Evolutionary conservation across 2,329 filamentous ascomycete genomes (phyloP).

Genomic region (Colletotrichum shisoi): DNA sequence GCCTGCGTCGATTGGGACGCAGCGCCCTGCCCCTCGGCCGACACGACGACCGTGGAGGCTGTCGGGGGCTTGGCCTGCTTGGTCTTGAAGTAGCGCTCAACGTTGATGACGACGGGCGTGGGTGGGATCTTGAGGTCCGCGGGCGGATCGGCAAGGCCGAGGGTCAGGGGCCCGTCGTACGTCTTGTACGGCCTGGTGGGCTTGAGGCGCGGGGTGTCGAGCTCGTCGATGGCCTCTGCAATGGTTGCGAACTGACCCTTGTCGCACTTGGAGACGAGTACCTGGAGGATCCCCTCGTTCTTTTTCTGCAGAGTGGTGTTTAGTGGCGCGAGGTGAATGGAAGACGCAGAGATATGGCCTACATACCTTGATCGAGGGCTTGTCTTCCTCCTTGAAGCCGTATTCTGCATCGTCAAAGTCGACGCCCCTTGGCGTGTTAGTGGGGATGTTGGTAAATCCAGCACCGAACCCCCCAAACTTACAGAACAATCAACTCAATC

Average conservation of each 20-base stretch:
- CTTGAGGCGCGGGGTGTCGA: conserved; percentile 81
- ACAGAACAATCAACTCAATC: conserved; percentile 83
- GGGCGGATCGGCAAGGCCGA: conserved; percentile 68
- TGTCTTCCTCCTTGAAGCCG: conserved; percentile 91
- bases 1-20: conserved; percentile 61
- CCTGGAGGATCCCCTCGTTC: conserved; percentile 75
- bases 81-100: conserved; percentile 90
- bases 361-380: conserved; percentile 71
- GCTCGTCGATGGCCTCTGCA: conserved; percentile 81
- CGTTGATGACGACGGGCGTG: conserved; percentile 79
- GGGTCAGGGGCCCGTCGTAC: conserved; percentile 79
- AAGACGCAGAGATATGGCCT: not conserved
- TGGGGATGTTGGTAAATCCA: not conserved
- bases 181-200: conserved; percentile 75
- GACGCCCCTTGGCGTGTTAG: conserved; percentile 67
- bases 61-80: conserved; percentile 77
- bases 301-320: conserved; percentile 55
- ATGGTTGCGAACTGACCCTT: conserved; percentile 82
- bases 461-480: conserved; percentile 50
- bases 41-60: conserved; percentile 77
- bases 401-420: conserved; percentile 94
- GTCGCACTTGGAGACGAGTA: conserved; percentile 70
- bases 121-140: conserved; percentile 64
- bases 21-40: conserved; percentile 56
- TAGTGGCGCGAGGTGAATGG: not conserved